phyloP scores from a whole-genome alignment of 2,329 filamentous ascomycete species.

The Cladosporium halotolerans region DNA sequence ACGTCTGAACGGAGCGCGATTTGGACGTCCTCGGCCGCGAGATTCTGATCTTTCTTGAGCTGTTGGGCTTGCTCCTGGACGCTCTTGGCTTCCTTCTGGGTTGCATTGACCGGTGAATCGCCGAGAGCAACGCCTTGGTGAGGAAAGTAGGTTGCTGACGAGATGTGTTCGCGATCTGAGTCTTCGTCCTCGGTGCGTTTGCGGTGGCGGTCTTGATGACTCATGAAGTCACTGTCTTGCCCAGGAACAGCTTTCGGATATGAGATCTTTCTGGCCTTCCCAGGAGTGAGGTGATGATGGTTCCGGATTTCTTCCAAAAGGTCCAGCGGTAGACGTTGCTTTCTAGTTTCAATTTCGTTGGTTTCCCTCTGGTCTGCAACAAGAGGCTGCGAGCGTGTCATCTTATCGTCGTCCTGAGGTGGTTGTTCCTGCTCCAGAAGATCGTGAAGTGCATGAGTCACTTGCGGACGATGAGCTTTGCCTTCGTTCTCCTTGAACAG shows the following conservation, averaged over 20 bases:
- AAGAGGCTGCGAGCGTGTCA: not conserved
- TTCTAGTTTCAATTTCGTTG: not conserved
- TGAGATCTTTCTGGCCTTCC: conserved; percentile 39
- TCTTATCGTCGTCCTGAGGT: not conserved
- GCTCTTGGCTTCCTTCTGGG: conserved; percentile 3
- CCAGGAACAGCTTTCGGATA: conserved; percentile 27
- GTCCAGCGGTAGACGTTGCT: conserved; percentile 40
- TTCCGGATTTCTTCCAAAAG: conserved; percentile 53
- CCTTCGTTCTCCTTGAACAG: conserved; percentile 48
- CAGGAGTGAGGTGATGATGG: conserved; percentile 46
- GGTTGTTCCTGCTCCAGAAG: conserved; percentile 6
- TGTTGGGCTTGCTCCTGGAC: conserved; percentile 14
- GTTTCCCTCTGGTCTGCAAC: not conserved
- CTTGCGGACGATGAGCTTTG: conserved; percentile 1
- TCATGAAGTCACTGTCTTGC: conserved; percentile 16
- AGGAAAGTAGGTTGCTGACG: conserved; percentile 76
- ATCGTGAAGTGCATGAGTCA: conserved; percentile 2
- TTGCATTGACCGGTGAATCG: conserved; percentile 28
- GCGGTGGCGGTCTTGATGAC: conserved; percentile 10
- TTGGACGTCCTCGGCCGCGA: conserved; percentile 48
- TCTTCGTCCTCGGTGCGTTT: conserved; percentile 47
- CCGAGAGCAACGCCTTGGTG: conserved; percentile 55
- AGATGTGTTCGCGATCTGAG: conserved; percentile 77
- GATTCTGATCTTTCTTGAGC: conserved; percentile 7
- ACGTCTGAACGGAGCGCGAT: conserved; percentile 56